These are phyloP conservation scores for Cadophora sp. DNA, from an alignment of 2,329 filamentous ascomycete genomes.

Conservation along the genomic window DNA sequence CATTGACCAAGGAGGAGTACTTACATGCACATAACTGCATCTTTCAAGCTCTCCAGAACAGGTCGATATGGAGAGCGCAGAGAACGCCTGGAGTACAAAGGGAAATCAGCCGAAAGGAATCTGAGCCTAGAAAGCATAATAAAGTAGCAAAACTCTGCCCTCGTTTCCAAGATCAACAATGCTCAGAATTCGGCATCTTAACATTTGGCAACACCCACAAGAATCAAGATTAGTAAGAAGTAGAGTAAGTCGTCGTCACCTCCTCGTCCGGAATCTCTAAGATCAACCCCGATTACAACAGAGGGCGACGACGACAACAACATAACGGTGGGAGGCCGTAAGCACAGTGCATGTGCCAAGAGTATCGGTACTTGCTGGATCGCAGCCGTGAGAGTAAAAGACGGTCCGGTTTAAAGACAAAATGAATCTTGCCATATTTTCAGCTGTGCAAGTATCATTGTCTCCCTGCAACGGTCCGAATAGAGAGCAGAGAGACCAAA, in stretches of 20 bases:
- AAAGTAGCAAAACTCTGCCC: no score
- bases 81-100: no score
- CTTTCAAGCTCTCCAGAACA: no score
- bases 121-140: no score
- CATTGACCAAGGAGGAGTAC: no score
- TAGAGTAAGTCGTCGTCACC: background rate
- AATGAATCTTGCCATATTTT: background rate
- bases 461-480: background rate
- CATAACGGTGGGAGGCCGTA: background rate
- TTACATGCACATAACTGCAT: no score
- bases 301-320: background rate
- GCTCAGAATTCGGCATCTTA: no score
- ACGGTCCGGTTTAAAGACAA: background rate
- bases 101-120: no score
- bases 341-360: constrained; percentile 9
- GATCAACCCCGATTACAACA: background rate
- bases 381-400: background rate
- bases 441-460: background rate
- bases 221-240: background rate
- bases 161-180: no score
- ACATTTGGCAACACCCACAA: no score
- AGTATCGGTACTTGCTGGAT: background rate
- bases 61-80: no score
- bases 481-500: no score
- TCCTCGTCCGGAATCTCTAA: background rate